Percentiles rank a stretch among this genome's conserved stretches.
These are phyloP conservation scores for Bisporella sp. DNA, from an alignment of 2,329 filamentous ascomycete genomes.

Conservation along the genomic window DNA sequence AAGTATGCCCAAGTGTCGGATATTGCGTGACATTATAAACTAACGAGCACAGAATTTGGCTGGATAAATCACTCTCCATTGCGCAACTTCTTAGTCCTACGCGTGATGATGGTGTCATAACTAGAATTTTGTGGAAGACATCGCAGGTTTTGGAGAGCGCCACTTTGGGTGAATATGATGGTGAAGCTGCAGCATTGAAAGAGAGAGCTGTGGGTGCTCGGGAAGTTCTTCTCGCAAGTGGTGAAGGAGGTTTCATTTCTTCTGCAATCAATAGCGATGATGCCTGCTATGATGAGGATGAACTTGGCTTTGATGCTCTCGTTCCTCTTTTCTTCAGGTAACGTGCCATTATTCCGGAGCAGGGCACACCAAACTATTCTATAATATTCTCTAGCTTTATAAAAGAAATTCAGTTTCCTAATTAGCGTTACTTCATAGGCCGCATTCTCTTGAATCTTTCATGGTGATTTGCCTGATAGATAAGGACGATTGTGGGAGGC, in stretches of 20 bases:
- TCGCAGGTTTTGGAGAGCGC: slow-evolving; percentile 4
- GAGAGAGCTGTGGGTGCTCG: not conserved
- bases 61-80: slow-evolving; percentile 3
- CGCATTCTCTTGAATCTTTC: too few relatives aligned
- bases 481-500: too few relatives aligned
- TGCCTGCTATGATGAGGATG: not conserved
- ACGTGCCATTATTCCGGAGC: too few relatives aligned
- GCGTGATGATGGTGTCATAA: slow-evolving; percentile 5
- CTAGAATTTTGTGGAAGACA: slow-evolving; percentile 9
- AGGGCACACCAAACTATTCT: too few relatives aligned
- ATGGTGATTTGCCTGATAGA: too few relatives aligned
- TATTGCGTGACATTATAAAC: not conserved
- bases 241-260: not conserved
- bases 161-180: not conserved
- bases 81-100: slow-evolving; percentile 5
- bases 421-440: too few relatives aligned
- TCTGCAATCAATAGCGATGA: not conserved
- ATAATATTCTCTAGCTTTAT: too few relatives aligned
- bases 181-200: not conserved
- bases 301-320: not conserved
- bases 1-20: not conserved
- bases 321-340: not conserved
- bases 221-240: not conserved
- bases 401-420: too few relatives aligned
- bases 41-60: not conserved